Conservation (phyloP, 1,139 yeast species). For the Pichia sp. region DNA sequence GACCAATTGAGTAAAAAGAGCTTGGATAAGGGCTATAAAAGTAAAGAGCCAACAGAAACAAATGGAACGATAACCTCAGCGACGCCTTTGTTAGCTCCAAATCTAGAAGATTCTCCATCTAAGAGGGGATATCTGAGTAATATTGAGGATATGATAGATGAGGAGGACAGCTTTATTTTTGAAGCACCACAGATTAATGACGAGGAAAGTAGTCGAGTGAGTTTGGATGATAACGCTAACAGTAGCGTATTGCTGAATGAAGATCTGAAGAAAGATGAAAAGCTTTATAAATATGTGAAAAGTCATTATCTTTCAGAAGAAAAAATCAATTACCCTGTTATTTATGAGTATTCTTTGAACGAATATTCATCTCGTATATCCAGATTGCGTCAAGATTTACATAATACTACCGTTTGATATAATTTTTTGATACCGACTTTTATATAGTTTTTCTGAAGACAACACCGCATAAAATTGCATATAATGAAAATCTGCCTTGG, state of each 20-base stretch:
- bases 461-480: too few relatives aligned
- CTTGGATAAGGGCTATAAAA: too few relatives aligned
- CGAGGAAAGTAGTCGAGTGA: neutral
- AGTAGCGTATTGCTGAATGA: slow-evolving; percentile 10
- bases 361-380: slow-evolving; percentile 9
- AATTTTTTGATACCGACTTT: too few relatives aligned
- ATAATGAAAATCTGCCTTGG: too few relatives aligned
- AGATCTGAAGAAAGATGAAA: slow-evolving; percentile 34
- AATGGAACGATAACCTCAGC: neutral
- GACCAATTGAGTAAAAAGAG: neutral
- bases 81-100: slow-evolving; percentile 6
- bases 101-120: neutral
- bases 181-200: neutral
- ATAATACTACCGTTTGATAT: too few relatives aligned
- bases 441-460: too few relatives aligned
- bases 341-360: slow-evolving; percentile 15
- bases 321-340: slow-evolving; percentile 25
- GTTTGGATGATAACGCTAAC: neutral
- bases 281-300: slow-evolving; percentile 33
- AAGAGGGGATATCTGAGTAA: slow-evolving; percentile 3
- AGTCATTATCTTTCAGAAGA: slow-evolving; percentile 21
- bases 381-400: neutral
- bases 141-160: slow-evolving; percentile 6
- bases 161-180: neutral
- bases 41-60: too few relatives aligned